Evolutionary conservation across 2,329 filamentous ascomycete species (phyloP).

Genomic region (Cercospora canescens): DNA sequence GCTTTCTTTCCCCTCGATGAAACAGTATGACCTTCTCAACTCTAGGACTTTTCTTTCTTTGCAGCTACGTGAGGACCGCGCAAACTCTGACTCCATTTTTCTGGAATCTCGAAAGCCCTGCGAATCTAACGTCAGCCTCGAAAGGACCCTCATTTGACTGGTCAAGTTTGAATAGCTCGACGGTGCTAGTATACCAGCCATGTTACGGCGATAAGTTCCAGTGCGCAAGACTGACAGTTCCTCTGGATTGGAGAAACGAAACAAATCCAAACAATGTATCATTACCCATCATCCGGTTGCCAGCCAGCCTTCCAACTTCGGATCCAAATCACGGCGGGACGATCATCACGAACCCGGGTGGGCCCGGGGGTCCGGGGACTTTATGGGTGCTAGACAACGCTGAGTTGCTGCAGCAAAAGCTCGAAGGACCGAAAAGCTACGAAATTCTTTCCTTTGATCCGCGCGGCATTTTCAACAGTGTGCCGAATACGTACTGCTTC

Average conservation of each 20-base stretch:
- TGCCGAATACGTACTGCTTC: conserved; percentile 39
- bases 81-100: neutral
- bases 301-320: conserved; percentile 41
- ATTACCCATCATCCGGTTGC: conserved; percentile 47
- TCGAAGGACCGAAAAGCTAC: conserved; percentile 36
- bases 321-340: conserved; percentile 44
- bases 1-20: neutral
- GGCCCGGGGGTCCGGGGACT: conserved; percentile 42
- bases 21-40: neutral
- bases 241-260: conserved; percentile 40
- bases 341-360: conserved; percentile 44
- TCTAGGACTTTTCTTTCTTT: neutral
- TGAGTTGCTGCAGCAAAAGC: conserved; percentile 15
- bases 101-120: neutral
- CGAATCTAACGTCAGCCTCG: neutral
- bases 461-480: conserved; percentile 41
- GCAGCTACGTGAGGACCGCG: neutral
- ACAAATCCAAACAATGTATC: conserved; percentile 32
- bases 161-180: conserved; percentile 13
- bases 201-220: conserved; percentile 48
- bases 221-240: conserved; percentile 51
- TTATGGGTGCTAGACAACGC: conserved; percentile 21
- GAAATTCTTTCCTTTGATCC: conserved; percentile 50
- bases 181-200: conserved; percentile 14
- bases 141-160: conserved; percentile 16